phyloP scores from a whole-genome alignment of 2,329 filamentous ascomycete genomes.

The Aulographum hederae region DNA sequence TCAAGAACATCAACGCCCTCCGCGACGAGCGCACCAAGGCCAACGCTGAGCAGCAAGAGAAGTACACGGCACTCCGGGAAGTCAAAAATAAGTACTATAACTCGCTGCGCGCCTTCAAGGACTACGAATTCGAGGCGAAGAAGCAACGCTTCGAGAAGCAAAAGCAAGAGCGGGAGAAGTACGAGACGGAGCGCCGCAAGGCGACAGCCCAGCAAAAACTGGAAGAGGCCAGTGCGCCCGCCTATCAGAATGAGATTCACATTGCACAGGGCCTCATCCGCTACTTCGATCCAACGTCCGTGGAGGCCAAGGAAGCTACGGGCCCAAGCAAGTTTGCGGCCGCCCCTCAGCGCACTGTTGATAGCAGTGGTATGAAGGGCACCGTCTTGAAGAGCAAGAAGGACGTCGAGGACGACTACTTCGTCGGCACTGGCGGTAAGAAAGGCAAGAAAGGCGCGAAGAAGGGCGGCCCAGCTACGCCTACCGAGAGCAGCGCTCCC shows the following conservation, averaged over 20 bases:
- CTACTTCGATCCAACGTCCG: slow-evolving; percentile 64
- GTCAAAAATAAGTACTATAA: slow-evolving; percentile 80
- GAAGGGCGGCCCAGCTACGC: slow-evolving; percentile 41
- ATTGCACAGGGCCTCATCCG: slow-evolving; percentile 73
- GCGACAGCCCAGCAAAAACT: slow-evolving; percentile 60
- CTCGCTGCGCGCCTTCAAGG: slow-evolving; percentile 62
- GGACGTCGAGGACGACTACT: slow-evolving; percentile 72
- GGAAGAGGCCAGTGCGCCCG: slow-evolving; percentile 65
- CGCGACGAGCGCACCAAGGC: slow-evolving; percentile 74
- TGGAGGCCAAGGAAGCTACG: slow-evolving; percentile 42
- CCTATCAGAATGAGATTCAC: slow-evolving; percentile 84
- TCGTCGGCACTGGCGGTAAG: slow-evolving; percentile 52
- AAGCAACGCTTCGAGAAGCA: slow-evolving; percentile 59
- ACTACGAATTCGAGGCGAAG: slow-evolving; percentile 70
- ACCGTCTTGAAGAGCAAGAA: slow-evolving; percentile 72
- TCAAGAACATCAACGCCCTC: slow-evolving; percentile 70
- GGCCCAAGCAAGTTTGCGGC: slow-evolving; percentile 57
- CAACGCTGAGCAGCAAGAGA: slow-evolving; percentile 71
- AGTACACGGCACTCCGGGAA: slow-evolving; percentile 64
- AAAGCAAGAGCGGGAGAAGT: slow-evolving; percentile 61
- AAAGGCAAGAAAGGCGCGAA: slow-evolving; percentile 84
- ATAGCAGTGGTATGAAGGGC: slow-evolving; percentile 71
- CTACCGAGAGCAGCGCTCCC: slow-evolving; percentile 13
- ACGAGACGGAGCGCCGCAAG: slow-evolving; percentile 54
- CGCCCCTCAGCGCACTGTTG: slow-evolving; percentile 64